Evolutionary conservation across 306 rosid species (phyloP), one percentile per base, ranked within the genome.

Genomic region (Begonia loranthoides): DNA sequence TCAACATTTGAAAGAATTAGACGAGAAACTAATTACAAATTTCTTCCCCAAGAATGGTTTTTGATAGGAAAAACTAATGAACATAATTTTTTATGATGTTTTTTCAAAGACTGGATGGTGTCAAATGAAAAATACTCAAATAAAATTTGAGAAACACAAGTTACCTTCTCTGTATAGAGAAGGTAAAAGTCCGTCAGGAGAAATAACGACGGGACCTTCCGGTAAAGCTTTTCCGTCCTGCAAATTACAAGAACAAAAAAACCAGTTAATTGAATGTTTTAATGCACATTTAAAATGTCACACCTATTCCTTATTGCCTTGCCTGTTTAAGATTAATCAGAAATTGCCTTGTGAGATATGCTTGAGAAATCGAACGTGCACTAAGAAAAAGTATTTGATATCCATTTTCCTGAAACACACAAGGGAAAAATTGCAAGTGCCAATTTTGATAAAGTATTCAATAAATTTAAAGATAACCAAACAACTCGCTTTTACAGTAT

Each of bases 281-380:
- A 55, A 41, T 21, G 41, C 22, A 52, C 52, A 36, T 38, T 38
- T 59, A 64, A 55, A 68, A n/a, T 60, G 39, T 52, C 57, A 48
- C 54, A 47, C 40, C 22, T 62, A 49, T 49, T 39, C 40, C 45
- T 19, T 70, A 74, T 54, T 28, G 12, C 50, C 16, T 64, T 61
- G 86, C 99, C 96, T 85, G 95, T 73, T 76, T 92, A 66, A 92
- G 89, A 73, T 86, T 92, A 72, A 78, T 50, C 33, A 92, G 72
- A 76, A 92, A 92, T 50, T 80, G 99, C 46, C 96, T 76, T 15
- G 99, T 92, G 55, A 53, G 56, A 59, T 77, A 79, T 43, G 99
- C 92, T 70, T 92, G 99, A 65, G 96, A 86, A 67, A 92, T 92
- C 65, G 99, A 74, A 41, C 99, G 94, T 14, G 99, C 99, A 64